Base-by-base conservation (phyloP, 164 flowering plant genomes). In the Vitis rotundifolia region DNA sequence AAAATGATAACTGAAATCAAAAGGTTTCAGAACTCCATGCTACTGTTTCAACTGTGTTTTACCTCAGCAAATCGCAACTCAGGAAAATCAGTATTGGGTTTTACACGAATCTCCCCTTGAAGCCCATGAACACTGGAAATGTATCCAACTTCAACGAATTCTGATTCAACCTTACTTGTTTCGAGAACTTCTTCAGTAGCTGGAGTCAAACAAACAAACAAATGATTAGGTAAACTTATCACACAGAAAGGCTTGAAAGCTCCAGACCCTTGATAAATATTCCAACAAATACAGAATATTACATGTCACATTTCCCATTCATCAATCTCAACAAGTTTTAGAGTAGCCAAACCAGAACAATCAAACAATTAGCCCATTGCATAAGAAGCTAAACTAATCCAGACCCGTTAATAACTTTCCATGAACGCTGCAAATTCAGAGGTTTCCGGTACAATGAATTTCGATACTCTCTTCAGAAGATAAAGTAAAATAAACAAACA, bases 71-170 rank as follows among this genome's bases (percentile, higher is more conserved):
- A 86, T 15, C 98, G 86, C 76, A 94, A 57, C 60, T 91, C 95
- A 48, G 94, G 91, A 77, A 92, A 92, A 77, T 77, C 97, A 58
- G 97, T 91, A 75, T 18, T 81, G 59, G 93, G 82, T 69, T 87
- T 92, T 12, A 94, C 86, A 13, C 88, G 86, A 64, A 92, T 59
- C 80, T 92, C 97, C 63, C 98, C 98, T 67, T 87, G 84, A 69
- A 92, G 83, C 58, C 99, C 97, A 84, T 91, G 97, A 68, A 81
- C 88, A 69, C 79, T 77, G 47, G 73, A 80, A 60, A 94, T 72
- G 61, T 85, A 87, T 56, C 97, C 97, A 80, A 90, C 74, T 78
- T 92, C 94, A 58, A 89, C 76, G 61, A 84, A 92, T 5, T 69
- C 87, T 6, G 74, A 67, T 60, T 76, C 91, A 19, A 68, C 70